Conservation (phyloP, 2,329 filamentous ascomycete genomes). For the Endoconidiophora laricicola region DNA sequence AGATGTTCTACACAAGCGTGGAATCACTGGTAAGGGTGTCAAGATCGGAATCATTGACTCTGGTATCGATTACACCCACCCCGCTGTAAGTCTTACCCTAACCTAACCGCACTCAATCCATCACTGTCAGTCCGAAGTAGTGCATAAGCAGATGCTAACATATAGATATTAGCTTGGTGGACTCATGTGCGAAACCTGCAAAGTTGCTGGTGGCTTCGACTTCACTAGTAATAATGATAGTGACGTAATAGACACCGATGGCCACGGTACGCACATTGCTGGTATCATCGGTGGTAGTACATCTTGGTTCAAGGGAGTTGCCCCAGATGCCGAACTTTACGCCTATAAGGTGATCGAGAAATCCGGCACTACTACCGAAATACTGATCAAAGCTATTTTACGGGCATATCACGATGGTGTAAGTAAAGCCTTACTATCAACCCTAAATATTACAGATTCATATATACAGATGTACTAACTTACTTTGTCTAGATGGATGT, state of each 20-base stretch:
- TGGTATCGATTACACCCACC: conserved; percentile 24
- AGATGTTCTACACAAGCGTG: conserved; percentile 21
- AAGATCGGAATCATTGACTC: conserved; percentile 25
- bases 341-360: conserved; percentile 9
- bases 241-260: conserved; percentile 10
- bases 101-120: too few relatives aligned
- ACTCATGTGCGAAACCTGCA: conserved; percentile 23
- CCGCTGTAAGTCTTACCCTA: conserved; percentile 5
- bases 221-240: conserved; percentile 18
- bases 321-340: conserved; percentile 15
- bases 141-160: neutral
- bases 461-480: neutral
- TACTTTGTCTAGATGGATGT: conserved; percentile 18
- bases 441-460: neutral
- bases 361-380: conserved; percentile 8
- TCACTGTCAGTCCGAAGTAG: too few relatives aligned
- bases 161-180: conserved; percentile 20
- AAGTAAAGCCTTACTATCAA: neutral
- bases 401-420: conserved; percentile 21
- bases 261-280: conserved; percentile 23
- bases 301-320: conserved; percentile 14
- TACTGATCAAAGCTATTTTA: conserved; percentile 21
- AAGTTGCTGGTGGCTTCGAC: conserved; percentile 24
- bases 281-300: conserved; percentile 16
- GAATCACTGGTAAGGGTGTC: conserved; percentile 23